Percentiles rank a stretch among this genome's conserved stretches.
These are phyloP conservation scores for Emergomyces orientalis DNA, from an alignment of 2,329 filamentous ascomycete species.

Conservation along the genomic window DNA sequence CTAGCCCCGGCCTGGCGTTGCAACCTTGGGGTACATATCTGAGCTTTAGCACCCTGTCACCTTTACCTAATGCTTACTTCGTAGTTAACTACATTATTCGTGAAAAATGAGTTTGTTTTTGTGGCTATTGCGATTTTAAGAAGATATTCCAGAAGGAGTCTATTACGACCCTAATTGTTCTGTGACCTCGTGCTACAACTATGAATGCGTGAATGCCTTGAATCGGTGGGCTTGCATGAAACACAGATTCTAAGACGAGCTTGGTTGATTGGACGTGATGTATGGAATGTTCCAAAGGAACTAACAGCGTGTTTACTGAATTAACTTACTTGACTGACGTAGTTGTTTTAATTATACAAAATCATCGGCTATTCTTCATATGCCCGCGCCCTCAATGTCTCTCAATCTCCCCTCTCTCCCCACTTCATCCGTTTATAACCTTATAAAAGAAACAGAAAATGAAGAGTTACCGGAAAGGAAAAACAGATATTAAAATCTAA, in stretches of 20 bases:
- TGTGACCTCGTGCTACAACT: not conserved
- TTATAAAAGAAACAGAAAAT: no score
- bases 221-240: not conserved
- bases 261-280: not conserved
- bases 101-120: not conserved
- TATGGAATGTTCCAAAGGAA: not conserved
- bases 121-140: not conserved
- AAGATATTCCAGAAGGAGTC: not conserved
- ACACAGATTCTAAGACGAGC: not conserved
- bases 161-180: not conserved
- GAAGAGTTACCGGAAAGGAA: not conserved
- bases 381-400: not conserved
- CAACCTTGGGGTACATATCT: not conserved
- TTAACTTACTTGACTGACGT: not conserved
- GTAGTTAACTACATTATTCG: not conserved
- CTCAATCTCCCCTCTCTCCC: not conserved
- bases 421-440: not conserved
- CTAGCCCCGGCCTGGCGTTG: not conserved
- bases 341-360: not conserved
- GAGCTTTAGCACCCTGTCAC: not conserved
- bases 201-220: not conserved
- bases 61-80: not conserved
- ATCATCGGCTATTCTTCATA: not conserved
- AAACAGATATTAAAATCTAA: not conserved
- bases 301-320: not conserved